Conservation (phyloP, 352 stramenopile genomes). For the Globisporangium recalcitrans region DNA sequence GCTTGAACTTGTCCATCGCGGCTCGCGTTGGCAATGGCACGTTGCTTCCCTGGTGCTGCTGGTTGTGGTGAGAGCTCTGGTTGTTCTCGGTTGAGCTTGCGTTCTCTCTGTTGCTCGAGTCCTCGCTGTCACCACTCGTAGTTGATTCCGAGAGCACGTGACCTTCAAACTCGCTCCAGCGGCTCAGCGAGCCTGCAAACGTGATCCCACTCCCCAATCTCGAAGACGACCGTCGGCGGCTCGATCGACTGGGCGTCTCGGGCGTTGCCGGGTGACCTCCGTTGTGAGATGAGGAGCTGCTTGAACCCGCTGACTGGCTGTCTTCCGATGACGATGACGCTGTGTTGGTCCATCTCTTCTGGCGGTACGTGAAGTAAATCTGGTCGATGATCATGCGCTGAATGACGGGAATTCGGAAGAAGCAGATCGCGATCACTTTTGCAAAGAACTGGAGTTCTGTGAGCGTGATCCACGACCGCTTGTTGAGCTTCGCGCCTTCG, state of each 20-base stretch:
- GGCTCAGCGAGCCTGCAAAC: slow-evolving; percentile 45
- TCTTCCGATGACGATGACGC: not conserved
- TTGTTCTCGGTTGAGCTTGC: slow-evolving; percentile 10
- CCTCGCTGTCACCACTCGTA: slow-evolving; percentile 20
- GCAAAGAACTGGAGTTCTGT: slow-evolving; percentile 59
- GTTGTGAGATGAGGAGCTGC: not conserved
- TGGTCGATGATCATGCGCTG: slow-evolving; percentile 49
- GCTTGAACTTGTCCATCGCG: slow-evolving; percentile 40
- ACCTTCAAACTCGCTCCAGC: slow-evolving; percentile 56
- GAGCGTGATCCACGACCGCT: slow-evolving; percentile 48
- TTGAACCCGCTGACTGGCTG: not conserved
- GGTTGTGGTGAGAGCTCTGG: slow-evolving; percentile 19
- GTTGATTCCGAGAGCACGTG: slow-evolving; percentile 29
- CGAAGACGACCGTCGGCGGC: slow-evolving; percentile 32
- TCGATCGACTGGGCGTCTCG: not conserved
- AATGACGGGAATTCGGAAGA: slow-evolving; percentile 54
- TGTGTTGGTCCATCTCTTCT: slow-evolving; percentile 46
- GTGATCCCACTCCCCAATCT: slow-evolving; percentile 46
- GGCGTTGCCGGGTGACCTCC: not conserved
- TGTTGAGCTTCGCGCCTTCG: slow-evolving; percentile 34
- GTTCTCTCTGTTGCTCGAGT: not conserved
- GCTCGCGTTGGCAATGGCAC: not conserved
- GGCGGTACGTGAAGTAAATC: slow-evolving; percentile 44
- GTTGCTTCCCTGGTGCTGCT: slow-evolving; percentile 16
- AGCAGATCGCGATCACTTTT: slow-evolving; percentile 65